phyloP scores from a whole-genome alignment of 2,329 filamentous ascomycete species.

The Teratosphaeriaceae sp. region DNA sequence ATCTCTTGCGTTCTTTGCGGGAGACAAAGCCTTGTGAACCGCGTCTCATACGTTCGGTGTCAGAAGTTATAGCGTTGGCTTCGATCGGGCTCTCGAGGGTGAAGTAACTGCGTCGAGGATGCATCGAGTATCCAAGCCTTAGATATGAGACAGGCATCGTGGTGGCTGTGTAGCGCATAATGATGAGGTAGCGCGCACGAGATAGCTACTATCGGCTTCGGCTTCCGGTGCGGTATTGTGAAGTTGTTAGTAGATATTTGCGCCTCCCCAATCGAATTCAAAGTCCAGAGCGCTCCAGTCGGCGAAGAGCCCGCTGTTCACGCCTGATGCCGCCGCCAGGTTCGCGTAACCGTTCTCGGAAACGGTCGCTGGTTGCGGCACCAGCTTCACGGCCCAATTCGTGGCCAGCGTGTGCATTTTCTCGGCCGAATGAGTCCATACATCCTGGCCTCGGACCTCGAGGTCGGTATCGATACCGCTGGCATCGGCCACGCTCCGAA shows the following conservation, averaged over 20 bases:
- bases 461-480: not conserved
- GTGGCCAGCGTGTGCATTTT: not conserved
- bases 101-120: too few species aligned
- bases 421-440: not conserved
- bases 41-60: too few species aligned
- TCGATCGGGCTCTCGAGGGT: too few species aligned
- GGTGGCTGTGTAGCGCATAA: too few species aligned
- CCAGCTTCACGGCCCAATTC: not conserved
- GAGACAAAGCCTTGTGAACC: too few species aligned
- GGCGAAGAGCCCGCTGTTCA: not conserved
- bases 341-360: not conserved
- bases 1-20: too few species aligned
- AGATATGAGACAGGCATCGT: too few species aligned
- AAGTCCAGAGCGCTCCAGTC: not conserved
- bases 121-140: too few species aligned
- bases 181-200: too few species aligned
- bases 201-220: too few species aligned
- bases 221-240: too few species aligned
- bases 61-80: too few species aligned
- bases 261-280: not conserved
- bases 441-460: not conserved
- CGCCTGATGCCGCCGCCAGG: not conserved
- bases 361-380: not conserved
- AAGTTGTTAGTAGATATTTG: not conserved
- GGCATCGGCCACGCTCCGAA: not conserved